phyloP scores from a whole-genome alignment of 768 basidiomycete genomes.

The Podaxis carcinomalis region DNA sequence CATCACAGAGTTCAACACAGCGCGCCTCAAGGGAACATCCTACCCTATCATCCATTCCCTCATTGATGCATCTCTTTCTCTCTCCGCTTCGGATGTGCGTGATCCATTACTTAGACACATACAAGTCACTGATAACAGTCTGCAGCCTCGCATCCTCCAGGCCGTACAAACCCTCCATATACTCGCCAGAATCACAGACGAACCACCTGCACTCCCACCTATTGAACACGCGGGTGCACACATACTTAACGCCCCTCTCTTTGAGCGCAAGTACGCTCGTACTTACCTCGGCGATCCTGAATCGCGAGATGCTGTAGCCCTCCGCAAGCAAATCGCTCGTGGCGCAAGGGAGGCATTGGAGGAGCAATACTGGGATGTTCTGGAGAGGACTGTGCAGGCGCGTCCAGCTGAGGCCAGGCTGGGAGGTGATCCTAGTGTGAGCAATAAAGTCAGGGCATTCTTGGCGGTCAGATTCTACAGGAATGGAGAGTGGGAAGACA shows the following conservation, averaged over 20 bases:
- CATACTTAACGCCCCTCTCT: slow-evolving; percentile 73
- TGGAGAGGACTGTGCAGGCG: slow-evolving; percentile 80
- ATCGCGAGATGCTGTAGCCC: slow-evolving; percentile 57
- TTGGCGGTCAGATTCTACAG: slow-evolving; percentile 75
- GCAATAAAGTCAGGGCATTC: slow-evolving; percentile 89
- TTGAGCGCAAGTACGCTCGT: slow-evolving; percentile 80
- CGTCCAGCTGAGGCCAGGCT: slow-evolving; percentile 81
- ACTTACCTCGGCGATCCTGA: slow-evolving; percentile 68
- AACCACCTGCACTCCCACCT: slow-evolving; percentile 72
- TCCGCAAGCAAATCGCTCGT: slow-evolving; percentile 70
- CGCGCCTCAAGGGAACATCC: slow-evolving; percentile 66
- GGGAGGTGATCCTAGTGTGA: slow-evolving; percentile 87
- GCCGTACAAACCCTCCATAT: slow-evolving; percentile 70
- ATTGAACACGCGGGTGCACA: slow-evolving; percentile 78
- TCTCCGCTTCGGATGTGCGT: slow-evolving; percentile 53
- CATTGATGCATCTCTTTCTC: slow-evolving; percentile 59
- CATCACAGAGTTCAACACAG: slow-evolving; percentile 70
- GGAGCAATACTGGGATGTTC: slow-evolving; percentile 80
- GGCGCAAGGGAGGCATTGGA: slow-evolving; percentile 83
- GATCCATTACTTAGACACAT: not conserved
- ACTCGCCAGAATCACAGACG: slow-evolving; percentile 70
- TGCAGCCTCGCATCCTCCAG: slow-evolving; percentile 48
- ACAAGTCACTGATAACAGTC: not conserved
- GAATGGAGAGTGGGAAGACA: slow-evolving; percentile 81
- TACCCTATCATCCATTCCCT: slow-evolving; percentile 75